phyloP scores from a whole-genome alignment of 2,329 filamentous ascomycete species.

The Pseudopithomyces maydicus region DNA sequence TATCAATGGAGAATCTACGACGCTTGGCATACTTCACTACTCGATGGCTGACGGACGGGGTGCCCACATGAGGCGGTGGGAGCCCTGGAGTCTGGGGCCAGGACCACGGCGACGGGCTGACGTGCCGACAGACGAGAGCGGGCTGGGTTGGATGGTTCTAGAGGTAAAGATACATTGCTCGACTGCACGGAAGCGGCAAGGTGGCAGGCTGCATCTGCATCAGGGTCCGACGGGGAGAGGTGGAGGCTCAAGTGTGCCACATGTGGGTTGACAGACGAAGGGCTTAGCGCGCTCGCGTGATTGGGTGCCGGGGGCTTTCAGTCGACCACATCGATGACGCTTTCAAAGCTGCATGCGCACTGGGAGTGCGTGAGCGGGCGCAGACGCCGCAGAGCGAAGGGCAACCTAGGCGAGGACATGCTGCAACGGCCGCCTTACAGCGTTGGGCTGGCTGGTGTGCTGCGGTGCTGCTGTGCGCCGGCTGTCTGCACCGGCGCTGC shows the following conservation, averaged over 20 bases:
- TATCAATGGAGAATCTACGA: background rate
- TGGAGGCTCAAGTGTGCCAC: conserved; percentile 14
- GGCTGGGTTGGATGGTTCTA: background rate
- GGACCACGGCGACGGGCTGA: background rate
- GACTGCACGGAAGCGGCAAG: conserved; percentile 1
- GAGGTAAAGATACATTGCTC: background rate
- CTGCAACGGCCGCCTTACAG: background rate
- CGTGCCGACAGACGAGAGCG: background rate
- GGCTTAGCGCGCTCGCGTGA: conserved; percentile 7
- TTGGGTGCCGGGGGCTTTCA: conserved; percentile 20
- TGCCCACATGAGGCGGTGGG: too few species aligned
- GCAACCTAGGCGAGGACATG: background rate
- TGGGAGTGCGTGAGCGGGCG: background rate
- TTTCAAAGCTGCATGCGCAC: conserved; percentile 22
- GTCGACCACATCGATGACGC: conserved; percentile 33
- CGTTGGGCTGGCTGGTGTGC: background rate
- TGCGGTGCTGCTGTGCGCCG: background rate
- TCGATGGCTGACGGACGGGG: background rate
- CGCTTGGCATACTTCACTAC: background rate
- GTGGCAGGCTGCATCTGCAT: conserved; percentile 6
- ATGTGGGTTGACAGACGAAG: conserved; percentile 18
- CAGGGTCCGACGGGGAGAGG: conserved; percentile 9
- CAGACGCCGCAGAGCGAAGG: background rate
- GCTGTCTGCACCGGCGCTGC: too few species aligned
- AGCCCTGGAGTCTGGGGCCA: too few species aligned